Evolutionary conservation across 1,139 yeast genomes (phyloP).

Genomic region (Petasospora rhodanensis): DNA sequence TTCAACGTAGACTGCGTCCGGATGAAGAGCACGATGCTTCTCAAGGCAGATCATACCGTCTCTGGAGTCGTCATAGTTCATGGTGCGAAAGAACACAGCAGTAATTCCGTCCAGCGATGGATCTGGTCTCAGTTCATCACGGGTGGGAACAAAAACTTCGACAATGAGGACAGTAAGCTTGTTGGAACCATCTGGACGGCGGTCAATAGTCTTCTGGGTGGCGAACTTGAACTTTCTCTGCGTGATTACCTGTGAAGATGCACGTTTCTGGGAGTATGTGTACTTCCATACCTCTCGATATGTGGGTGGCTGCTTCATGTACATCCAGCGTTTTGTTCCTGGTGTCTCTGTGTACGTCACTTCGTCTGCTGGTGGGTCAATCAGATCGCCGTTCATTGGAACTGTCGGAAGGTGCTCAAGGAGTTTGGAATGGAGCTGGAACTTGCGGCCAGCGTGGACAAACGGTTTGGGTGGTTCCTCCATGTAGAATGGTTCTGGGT

Average conservation of each 20-base stretch:
- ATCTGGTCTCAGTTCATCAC: conserved; percentile 52
- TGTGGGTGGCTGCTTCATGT: conserved; percentile 38
- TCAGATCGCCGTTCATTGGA: conserved; percentile 19
- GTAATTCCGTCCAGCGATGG: conserved; percentile 57
- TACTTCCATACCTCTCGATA: conserved; percentile 27
- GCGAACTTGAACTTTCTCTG: conserved; percentile 32
- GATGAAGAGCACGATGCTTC: conserved; percentile 7
- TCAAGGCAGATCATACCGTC: conserved; percentile 19
- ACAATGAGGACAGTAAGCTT: conserved; percentile 51
- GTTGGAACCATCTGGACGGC: conserved; percentile 43
- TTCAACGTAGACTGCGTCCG: conserved; percentile 15
- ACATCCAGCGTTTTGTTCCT: conserved; percentile 32
- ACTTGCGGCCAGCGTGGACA: conserved; percentile 63
- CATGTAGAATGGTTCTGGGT: conserved; percentile 58
- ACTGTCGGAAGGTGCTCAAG: conserved; percentile 25
- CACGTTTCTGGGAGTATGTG: conserved; percentile 6
- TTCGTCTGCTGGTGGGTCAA: conserved; percentile 7
- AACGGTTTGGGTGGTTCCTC: conserved; percentile 56
- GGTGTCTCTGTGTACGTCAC: neutral
- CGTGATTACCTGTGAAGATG: conserved; percentile 46
- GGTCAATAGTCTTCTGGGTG: conserved; percentile 27
- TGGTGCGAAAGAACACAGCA: conserved; percentile 60
- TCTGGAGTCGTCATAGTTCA: conserved; percentile 34
- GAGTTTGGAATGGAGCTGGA: conserved; percentile 30
- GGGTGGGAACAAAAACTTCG: conserved; percentile 64